Base-by-base conservation (phyloP, 192 early-diverging fungal species). In the Linnemannia exigua region DNA sequence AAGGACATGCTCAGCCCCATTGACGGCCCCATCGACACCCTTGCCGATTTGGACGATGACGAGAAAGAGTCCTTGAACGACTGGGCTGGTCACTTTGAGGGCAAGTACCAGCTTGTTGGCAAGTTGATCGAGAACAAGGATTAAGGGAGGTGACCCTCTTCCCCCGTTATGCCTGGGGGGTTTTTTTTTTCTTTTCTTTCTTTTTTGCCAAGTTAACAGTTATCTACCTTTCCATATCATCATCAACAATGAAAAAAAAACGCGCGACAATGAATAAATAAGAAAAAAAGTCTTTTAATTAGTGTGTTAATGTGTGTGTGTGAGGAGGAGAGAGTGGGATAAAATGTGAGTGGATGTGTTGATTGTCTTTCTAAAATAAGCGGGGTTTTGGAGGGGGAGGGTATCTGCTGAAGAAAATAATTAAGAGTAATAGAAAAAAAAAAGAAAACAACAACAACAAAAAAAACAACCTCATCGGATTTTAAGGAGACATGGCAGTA, bases 11-110 rank as follows among this genome's bases (percentile, higher is more conserved):
- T 99, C 72, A 82, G 89, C 2, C 90, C 92, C n/a, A 52, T 94
- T 28, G 91, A 95, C 47, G 90, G 85, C 22, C 94, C 96, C 1
- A 91, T 99, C 54, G 98, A 99, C 85, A 90, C 84, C 44, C 90
- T 99, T n/a, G 92, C 92, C 36, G 96, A 96, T 73, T 88, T 99
- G 72, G 82, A 89, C 15, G 84, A 84, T 22, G 92, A 96, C 22
- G 98, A 99, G 88, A 80, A 89, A 75, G 91, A 95, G 54, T 76
- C 95, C 11, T 81, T 98, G 20, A 87, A 90, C 38, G 95, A 96
- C 58, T 99, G 98, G 98, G 93, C 91, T 4, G 77, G 74, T 54
- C 94, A 95, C 80, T 98, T 98, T 90, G 90, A 87, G 38, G 86
- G 87, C 69, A 99, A 99, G 81, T 98, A 96, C 81, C 84, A 92